phyloP scores from a whole-genome alignment of 129 eudicot species.

The Chrysanthemum makinoi region DNA sequence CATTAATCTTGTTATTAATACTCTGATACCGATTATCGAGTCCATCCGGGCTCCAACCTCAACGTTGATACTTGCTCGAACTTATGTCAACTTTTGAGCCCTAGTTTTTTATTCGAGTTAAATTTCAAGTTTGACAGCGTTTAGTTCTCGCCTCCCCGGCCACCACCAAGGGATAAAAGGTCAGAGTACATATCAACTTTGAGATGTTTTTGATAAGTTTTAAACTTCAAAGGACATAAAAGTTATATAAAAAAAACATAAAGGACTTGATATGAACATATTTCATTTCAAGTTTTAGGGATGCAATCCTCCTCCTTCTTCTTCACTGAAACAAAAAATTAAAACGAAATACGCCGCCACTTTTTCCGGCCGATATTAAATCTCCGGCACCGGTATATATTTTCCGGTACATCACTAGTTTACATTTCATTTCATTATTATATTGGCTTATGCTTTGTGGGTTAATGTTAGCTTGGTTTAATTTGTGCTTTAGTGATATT shows the following conservation, averaged over 20 bases:
- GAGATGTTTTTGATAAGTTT: background rate
- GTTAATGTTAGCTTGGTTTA: background rate
- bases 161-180: too few relatives aligned
- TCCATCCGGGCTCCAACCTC: too few relatives aligned
- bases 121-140: too few relatives aligned
- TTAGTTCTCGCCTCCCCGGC: too few relatives aligned
- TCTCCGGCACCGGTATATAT: constrained; percentile 5
- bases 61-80: too few relatives aligned
- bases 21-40: too few relatives aligned
- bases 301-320: constrained; percentile 7
- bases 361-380: constrained; percentile 11
- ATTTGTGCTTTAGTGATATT: background rate
- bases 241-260: constrained; percentile 6
- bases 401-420: background rate
- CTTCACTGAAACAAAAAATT: constrained; percentile 1
- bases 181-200: too few relatives aligned
- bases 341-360: constrained; percentile 15
- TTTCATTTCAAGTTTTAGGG: constrained; percentile 7
- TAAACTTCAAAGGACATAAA: background rate
- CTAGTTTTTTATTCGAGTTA: too few relatives aligned
- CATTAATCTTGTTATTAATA: too few relatives aligned
- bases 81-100: too few relatives aligned
- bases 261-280: background rate
- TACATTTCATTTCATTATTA: background rate
- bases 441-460: background rate